Conservation (phyloP, 2,329 filamentous ascomycete genomes). For the Aspergillus viridinutans region DNA sequence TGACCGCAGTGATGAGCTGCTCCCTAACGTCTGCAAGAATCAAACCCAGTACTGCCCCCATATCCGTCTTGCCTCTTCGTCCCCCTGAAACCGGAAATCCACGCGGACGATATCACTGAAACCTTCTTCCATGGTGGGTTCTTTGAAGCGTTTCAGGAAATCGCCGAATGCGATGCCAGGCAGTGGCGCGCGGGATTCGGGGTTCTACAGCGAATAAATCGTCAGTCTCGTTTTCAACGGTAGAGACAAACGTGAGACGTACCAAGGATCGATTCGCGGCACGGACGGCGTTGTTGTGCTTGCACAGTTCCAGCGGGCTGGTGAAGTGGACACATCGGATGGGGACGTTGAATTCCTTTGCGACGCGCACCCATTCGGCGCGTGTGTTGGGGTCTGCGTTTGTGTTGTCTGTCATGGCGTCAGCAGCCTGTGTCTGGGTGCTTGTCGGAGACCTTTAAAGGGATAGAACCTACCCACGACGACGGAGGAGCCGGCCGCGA, state of each 20-base stretch:
- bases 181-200: constrained; percentile 69
- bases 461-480: constrained; percentile 63
- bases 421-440: neutral
- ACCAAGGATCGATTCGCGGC: constrained; percentile 53
- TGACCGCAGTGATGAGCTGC: neutral
- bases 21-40: constrained; percentile 38
- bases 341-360: constrained; percentile 64
- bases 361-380: constrained; percentile 72
- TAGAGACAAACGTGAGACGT: constrained; percentile 13
- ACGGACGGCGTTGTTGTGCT: constrained; percentile 85
- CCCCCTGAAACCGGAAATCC: constrained; percentile 71
- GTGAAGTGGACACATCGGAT: constrained; percentile 86
- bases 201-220: constrained; percentile 52
- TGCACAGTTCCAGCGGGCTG: constrained; percentile 62
- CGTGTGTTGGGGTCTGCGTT: constrained; percentile 78
- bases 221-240: neutral
- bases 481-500: constrained; percentile 64
- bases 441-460: neutral
- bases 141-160: constrained; percentile 68
- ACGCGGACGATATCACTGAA: constrained; percentile 75
- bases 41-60: constrained; percentile 78
- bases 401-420: constrained; percentile 70
- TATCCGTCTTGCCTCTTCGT: constrained; percentile 60
- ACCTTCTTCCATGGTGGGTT: constrained; percentile 70
- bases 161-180: constrained; percentile 76